Percentiles rank a stretch among this genome's conserved stretches.
phyloP scores from a whole-genome alignment of 768 basidiomycete genomes.

The Tubosaeta sp. region DNA sequence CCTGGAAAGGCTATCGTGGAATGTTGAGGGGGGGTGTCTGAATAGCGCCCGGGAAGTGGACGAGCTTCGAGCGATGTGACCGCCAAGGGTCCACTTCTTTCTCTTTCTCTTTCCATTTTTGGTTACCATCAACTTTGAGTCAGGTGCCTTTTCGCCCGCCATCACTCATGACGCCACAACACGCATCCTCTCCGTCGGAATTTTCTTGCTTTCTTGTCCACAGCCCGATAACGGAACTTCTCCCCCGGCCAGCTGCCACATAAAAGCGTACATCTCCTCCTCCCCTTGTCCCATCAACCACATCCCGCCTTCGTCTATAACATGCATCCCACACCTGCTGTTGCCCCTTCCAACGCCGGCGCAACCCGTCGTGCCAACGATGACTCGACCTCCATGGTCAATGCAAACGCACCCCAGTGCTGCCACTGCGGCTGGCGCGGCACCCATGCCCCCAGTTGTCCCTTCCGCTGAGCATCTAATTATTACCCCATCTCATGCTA shows the following conservation, averaged over 20 bases:
- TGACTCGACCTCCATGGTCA: slow-evolving; percentile 30
- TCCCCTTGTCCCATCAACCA: slow-evolving; percentile 1
- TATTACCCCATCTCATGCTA: slow-evolving; percentile 14
- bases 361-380: slow-evolving; percentile 19
- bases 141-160: slow-evolving; percentile 31
- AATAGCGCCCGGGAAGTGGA: slow-evolving; percentile 20
- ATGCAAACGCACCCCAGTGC: slow-evolving; percentile 68
- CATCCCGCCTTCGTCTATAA: slow-evolving; percentile 3
- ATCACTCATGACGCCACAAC: slow-evolving; percentile 35
- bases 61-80: slow-evolving; percentile 30
- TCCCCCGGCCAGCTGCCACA: slow-evolving; percentile 23
- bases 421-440: slow-evolving; percentile 76
- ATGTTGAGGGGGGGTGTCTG: slow-evolving; percentile 1
- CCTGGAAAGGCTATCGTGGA: slow-evolving; percentile 34
- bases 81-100: slow-evolving; percentile 22
- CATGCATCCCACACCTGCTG: slow-evolving; percentile 17
- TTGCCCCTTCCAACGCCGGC: slow-evolving; percentile 16
- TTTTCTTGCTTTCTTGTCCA: slow-evolving; percentile 30
- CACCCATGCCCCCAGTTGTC: slow-evolving; percentile 53
- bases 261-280: slow-evolving; percentile 21
- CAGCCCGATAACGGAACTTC: slow-evolving; percentile 36
- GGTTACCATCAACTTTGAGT: slow-evolving; percentile 21
- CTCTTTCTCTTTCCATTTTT: slow-evolving; percentile 14
- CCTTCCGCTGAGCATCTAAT: slow-evolving; percentile 47
- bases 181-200: slow-evolving; percentile 34